These are phyloP conservation scores for Leccinum longicurvipes DNA, from an alignment of 768 basidiomycete genomes.

Conservation along the genomic window DNA sequence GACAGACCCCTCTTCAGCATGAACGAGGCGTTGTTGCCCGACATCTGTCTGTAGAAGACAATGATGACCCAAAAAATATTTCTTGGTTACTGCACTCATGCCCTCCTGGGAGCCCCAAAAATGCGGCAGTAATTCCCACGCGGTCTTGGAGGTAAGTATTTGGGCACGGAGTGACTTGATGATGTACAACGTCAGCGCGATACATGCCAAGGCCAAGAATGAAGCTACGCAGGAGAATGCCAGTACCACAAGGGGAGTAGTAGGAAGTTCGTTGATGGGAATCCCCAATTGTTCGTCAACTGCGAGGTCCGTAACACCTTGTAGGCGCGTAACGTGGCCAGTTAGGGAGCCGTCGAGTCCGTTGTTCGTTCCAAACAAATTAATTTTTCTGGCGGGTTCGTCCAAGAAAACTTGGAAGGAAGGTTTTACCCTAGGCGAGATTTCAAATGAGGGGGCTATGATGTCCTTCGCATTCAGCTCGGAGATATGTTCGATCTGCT, in stretches of 20 bases:
- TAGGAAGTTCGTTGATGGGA: neutral
- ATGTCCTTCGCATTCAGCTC: slow-evolving; percentile 25
- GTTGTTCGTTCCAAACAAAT: slow-evolving; percentile 20
- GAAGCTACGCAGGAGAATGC: slow-evolving; percentile 26
- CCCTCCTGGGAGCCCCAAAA: slow-evolving; percentile 12
- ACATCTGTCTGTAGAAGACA: slow-evolving; percentile 1
- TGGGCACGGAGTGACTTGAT: slow-evolving; percentile 16
- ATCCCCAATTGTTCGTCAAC: neutral
- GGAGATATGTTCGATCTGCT: slow-evolving; percentile 31
- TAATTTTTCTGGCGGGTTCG: slow-evolving; percentile 17
- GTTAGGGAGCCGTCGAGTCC: neutral
- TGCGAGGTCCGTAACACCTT: neutral
- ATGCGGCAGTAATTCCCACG: slow-evolving; percentile 23
- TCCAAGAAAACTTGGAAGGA: slow-evolving; percentile 23
- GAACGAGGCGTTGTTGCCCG: neutral
- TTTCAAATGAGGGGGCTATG: slow-evolving; percentile 30
- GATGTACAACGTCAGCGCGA: slow-evolving; percentile 20
- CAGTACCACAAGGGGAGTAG: slow-evolving; percentile 16
- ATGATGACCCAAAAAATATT: neutral
- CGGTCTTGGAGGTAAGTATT: slow-evolving; percentile 19
- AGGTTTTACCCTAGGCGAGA: slow-evolving; percentile 5
- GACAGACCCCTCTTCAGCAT: slow-evolving; percentile 2
- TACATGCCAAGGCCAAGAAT: slow-evolving; percentile 23
- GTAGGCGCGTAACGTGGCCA: neutral
- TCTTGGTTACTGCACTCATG: neutral